Conservation (phyloP, 108 stramenopile species). For the Nitzschia inconspicua region DNA sequence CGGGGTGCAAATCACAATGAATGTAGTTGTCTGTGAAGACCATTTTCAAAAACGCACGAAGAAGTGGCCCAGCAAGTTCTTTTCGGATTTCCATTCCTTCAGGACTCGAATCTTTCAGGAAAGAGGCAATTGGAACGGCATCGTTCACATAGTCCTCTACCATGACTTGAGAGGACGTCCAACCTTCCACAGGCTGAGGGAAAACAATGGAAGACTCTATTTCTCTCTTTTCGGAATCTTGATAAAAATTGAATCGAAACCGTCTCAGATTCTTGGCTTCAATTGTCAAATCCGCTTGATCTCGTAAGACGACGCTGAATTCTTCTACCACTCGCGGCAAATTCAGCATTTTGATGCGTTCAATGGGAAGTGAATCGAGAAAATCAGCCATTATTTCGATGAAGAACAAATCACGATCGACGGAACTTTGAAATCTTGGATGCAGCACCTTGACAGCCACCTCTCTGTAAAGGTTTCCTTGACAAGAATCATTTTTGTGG, state of each 20-base stretch:
- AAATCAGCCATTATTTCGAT: constrained; percentile 64
- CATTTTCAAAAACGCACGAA: constrained; percentile 89
- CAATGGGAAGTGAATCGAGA: constrained; percentile 53
- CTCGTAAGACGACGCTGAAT: constrained; percentile 61
- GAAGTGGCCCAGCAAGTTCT: constrained; percentile 67
- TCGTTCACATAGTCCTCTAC: constrained; percentile 71
- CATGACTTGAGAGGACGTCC: constrained; percentile 52
- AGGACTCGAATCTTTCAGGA: constrained; percentile 52
- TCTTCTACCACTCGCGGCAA: constrained; percentile 67
- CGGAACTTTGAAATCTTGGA: constrained; percentile 51
- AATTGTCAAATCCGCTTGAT: constrained; percentile 76
- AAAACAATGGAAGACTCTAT: constrained; percentile 45
- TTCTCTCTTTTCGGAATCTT: constrained; percentile 19
- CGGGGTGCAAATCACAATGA: constrained; percentile 78
- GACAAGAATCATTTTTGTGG: neutral
- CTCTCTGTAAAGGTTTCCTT: constrained; percentile 13
- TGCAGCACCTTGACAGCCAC: constrained; percentile 89
- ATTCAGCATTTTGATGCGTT: constrained; percentile 69
- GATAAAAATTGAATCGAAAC: constrained; percentile 75
- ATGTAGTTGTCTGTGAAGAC: constrained; percentile 68
- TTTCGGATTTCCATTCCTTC: constrained; percentile 47
- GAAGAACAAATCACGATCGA: constrained; percentile 71
- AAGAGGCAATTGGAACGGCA: constrained; percentile 64
- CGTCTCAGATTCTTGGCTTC: constrained; percentile 62
- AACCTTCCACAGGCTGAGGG: constrained; percentile 60